Conservation (phyloP, 2,329 filamentous ascomycete genomes). For the Colletotrichum cordylinicola region DNA sequence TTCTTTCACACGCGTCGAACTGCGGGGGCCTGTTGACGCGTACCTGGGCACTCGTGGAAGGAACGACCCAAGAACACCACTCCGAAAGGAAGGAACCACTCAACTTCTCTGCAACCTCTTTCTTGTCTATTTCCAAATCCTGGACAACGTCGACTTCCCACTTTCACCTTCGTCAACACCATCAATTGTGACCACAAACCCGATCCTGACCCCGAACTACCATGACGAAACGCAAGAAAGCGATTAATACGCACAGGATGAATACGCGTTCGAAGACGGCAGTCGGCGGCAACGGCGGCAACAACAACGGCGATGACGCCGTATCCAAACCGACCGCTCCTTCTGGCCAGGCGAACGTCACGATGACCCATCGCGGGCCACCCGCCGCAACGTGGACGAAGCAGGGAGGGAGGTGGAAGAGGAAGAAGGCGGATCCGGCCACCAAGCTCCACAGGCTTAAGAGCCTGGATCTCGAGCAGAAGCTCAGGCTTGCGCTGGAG, state of each 20-base stretch:
- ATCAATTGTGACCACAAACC: neutral
- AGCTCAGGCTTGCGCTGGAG: neutral
- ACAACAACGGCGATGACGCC: neutral
- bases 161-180: too few species aligned
- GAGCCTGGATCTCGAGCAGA: neutral
- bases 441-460: neutral
- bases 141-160: neutral
- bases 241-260: neutral
- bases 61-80: neutral
- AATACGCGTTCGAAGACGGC: neutral
- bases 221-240: neutral
- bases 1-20: too few species aligned
- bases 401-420: neutral
- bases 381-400: accelerated
- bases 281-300: too few species aligned
- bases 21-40: accelerated
- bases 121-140: neutral
- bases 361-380: too few species aligned
- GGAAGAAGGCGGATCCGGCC: neutral
- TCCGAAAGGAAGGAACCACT: neutral
- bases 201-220: neutral
- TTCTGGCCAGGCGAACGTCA: too few species aligned
- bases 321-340: too few species aligned
- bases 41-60: accelerated
- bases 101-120: neutral